Conservation (phyloP, 306 rosid genomes). For the Crataegus laevigata region DNA sequence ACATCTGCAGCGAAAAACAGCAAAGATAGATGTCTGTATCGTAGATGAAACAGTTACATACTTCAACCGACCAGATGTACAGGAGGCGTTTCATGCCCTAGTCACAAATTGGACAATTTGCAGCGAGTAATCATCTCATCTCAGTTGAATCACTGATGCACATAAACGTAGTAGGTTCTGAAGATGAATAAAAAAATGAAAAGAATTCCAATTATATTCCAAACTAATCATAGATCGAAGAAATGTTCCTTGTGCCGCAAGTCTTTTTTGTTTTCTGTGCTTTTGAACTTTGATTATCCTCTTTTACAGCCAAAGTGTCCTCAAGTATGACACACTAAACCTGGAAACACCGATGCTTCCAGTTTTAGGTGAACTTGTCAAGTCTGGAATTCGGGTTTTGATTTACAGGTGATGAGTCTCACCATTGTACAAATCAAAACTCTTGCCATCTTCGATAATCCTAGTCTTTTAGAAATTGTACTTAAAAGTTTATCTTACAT, state of each 20-base stretch:
- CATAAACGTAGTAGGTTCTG: no score
- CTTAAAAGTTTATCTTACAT: no score
- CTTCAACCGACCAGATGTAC: constrained; percentile 15
- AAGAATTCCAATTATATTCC: no score
- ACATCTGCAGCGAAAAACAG: constrained; percentile 26
- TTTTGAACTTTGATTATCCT: neutral
- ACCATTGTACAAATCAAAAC: no score
- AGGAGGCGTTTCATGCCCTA: constrained; percentile 50
- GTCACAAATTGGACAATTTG: constrained; percentile 37
- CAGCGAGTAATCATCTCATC: constrained; percentile 29
- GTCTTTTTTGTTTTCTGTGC: neutral
- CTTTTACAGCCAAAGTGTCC: neutral
- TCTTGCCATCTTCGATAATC: no score
- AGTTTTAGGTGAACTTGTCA: constrained; percentile 18
- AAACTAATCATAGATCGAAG: no score
- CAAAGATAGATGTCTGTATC: constrained; percentile 26
- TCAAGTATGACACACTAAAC: constrained; percentile 10
- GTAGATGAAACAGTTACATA: no score
- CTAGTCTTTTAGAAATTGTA: no score
- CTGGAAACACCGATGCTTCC: constrained; percentile 15
- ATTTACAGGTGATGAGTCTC: constrained; percentile 14
- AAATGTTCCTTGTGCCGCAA: no score
- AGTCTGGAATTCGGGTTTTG: constrained; percentile 16
- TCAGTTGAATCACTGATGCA: neutral
- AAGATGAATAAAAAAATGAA: no score